phyloP scores from a whole-genome alignment of 768 basidiomycete genomes.

The Serendipita sp. region DNA sequence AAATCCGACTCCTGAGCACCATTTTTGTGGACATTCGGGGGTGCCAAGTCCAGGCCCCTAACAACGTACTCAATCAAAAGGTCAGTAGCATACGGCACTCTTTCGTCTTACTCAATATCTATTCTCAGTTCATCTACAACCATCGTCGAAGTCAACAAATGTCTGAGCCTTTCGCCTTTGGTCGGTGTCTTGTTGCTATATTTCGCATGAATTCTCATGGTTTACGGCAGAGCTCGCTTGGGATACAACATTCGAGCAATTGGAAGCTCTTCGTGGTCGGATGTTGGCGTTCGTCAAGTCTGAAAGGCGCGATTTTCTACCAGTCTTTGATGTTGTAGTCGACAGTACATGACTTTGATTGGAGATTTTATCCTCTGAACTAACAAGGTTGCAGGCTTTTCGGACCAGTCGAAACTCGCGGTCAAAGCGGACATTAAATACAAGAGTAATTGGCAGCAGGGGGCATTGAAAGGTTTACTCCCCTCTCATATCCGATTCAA shows the following conservation, averaged over 20 bases:
- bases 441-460: slow-evolving; percentile 76
- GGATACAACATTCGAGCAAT: slow-evolving; percentile 61
- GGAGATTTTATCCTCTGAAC: background rate
- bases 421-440: slow-evolving; percentile 74
- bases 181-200: background rate
- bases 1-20: slow-evolving; percentile 71
- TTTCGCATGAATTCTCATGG: background rate
- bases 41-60: slow-evolving; percentile 55
- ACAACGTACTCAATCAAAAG: slow-evolving; percentile 40
- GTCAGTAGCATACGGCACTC: slow-evolving; percentile 21
- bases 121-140: slow-evolving; percentile 47
- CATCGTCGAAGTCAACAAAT: slow-evolving; percentile 62
- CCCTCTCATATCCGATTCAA: background rate
- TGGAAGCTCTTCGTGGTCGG: slow-evolving; percentile 55
- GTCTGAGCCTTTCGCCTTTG: slow-evolving; percentile 48
- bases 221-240: slow-evolving; percentile 60
- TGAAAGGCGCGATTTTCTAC: slow-evolving; percentile 61
- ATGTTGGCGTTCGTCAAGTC: slow-evolving; percentile 66
- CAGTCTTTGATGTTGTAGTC: slow-evolving; percentile 57
- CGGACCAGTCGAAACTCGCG: slow-evolving; percentile 63
- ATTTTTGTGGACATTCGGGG: slow-evolving; percentile 48
- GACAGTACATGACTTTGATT: slow-evolving; percentile 30
- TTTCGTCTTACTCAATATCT: background rate
- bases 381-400: slow-evolving; percentile 49
- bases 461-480: slow-evolving; percentile 43